These are phyloP conservation scores for Marchantia paleacea DNA, from an alignment of 225 moss, liverwort and hornwort genomes.

Conservation along the genomic window DNA sequence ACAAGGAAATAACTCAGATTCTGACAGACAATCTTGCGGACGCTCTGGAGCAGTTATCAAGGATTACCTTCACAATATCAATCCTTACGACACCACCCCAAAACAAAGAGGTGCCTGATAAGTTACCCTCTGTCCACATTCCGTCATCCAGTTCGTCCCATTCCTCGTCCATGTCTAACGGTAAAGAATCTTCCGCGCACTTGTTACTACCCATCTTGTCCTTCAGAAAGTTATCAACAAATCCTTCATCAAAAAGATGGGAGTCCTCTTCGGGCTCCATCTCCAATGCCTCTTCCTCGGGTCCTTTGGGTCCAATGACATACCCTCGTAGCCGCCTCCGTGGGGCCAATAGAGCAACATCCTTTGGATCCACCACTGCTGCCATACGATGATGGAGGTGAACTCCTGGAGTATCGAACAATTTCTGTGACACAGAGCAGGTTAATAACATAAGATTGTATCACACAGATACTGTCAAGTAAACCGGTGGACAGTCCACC, in stretches of 20 bases:
- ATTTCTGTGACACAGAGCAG: conserved; percentile 46
- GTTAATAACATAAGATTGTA: not conserved
- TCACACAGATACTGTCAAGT: not conserved
- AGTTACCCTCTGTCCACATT: conserved; percentile 22
- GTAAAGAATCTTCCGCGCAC: conserved; percentile 9
- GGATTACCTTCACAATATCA: conserved; percentile 45
- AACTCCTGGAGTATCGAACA: conserved; percentile 95
- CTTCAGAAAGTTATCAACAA: conserved; percentile 38
- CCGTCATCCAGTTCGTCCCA: conserved; percentile 19
- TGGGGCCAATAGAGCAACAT: conserved; percentile 75
- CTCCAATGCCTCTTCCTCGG: conserved; percentile 23
- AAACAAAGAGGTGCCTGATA: conserved; percentile 42
- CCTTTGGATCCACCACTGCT: conserved; percentile 80
- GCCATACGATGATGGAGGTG: conserved; percentile 99
- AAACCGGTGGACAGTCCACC: too few relatives aligned
- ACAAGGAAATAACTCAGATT: not conserved
- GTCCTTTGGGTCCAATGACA: conserved; percentile 52
- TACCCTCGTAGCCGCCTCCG: conserved; percentile 79
- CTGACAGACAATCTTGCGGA: not conserved
- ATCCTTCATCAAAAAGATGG: conserved; percentile 61
- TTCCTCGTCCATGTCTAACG: conserved; percentile 14
- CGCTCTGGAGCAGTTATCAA: not conserved
- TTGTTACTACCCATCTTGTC: conserved; percentile 18
- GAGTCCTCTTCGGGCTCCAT: conserved; percentile 32
- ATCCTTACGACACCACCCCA: conserved; percentile 54